Evolutionary conservation across 1,284 basidiomycete species (phyloP).

Genomic region (Cryptococcus deneoformans): DNA sequence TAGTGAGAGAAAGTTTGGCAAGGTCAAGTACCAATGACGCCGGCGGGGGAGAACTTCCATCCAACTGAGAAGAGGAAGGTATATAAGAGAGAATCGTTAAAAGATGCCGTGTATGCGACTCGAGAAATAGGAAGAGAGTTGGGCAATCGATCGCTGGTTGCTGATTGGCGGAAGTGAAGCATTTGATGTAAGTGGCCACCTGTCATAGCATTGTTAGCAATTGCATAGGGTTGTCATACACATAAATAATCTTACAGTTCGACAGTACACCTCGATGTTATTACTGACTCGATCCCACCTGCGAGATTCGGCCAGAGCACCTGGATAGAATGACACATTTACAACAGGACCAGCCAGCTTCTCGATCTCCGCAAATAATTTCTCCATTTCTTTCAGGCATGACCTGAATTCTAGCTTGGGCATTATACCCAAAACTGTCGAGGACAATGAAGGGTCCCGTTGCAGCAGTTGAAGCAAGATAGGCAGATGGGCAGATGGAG

Average conservation of each 20-base stretch:
- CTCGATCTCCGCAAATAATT: constrained; percentile 19
- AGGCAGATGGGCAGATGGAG: constrained; percentile 36
- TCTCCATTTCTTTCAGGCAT: constrained; percentile 35
- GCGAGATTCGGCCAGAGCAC: constrained; percentile 3
- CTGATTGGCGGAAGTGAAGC: constrained; percentile 21
- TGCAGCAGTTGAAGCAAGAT: constrained; percentile 39
- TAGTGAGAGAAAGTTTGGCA: constrained; percentile 28
- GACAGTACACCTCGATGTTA: constrained; percentile 26
- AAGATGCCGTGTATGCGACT: constrained; percentile 28
- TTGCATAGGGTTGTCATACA: too few species aligned
- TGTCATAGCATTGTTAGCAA: constrained; percentile 1
- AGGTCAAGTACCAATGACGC: constrained; percentile 25
- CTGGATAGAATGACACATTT: neutral
- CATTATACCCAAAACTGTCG: constrained; percentile 30
- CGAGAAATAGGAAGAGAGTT: constrained; percentile 34
- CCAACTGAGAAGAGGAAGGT: constrained; percentile 18
- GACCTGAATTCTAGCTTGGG: constrained; percentile 35
- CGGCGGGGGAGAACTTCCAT: neutral
- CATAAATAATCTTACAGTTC: constrained; percentile 25
- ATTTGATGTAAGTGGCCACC: constrained; percentile 41
- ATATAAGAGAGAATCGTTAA: constrained; percentile 28
- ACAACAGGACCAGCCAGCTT: constrained; percentile 3
- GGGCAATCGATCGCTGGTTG: constrained; percentile 18
- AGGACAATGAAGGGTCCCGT: constrained; percentile 29
- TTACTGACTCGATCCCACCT: constrained; percentile 32